phyloP scores from a whole-genome alignment of 2,329 filamentous ascomycete genomes.

The Trichoderma sp. region DNA sequence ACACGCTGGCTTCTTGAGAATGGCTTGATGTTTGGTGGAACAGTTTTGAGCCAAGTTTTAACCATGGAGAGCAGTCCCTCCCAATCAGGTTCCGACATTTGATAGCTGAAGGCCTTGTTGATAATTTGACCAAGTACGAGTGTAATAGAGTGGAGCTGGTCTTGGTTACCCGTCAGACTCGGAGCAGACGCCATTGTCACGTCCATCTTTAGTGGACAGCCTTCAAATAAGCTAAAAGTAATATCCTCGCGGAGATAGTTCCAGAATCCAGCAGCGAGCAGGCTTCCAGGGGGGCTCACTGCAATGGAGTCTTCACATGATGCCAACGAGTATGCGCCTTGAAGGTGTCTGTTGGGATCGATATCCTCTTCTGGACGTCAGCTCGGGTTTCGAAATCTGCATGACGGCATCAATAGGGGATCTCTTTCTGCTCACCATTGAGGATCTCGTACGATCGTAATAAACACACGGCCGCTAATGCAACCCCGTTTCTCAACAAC shows the following conservation, averaged over 20 bases:
- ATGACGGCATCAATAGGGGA: neutral
- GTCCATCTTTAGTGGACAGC: constrained; percentile 48
- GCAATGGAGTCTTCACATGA: constrained; percentile 37
- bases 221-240: constrained; percentile 54
- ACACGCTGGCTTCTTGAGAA: constrained; percentile 35
- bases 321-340: constrained; percentile 52
- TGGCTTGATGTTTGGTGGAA: constrained; percentile 41
- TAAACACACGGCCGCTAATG: constrained; percentile 52
- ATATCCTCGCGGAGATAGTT: constrained; percentile 58
- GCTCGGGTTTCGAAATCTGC: neutral
- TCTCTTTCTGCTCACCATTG: constrained; percentile 39
- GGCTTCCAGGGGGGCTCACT: constrained; percentile 33
- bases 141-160: constrained; percentile 47
- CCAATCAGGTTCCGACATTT: constrained; percentile 32
- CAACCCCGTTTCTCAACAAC: constrained; percentile 43
- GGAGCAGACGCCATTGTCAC: constrained; percentile 32
- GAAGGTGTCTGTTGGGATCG: constrained; percentile 50
- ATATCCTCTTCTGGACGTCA: constrained; percentile 36
- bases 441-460: constrained; percentile 55
- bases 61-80: constrained; percentile 33
- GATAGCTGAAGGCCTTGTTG: constrained; percentile 43
- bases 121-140: constrained; percentile 50
- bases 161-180: constrained; percentile 33
- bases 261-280: constrained; percentile 52
- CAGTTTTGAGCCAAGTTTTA: constrained; percentile 38